These are phyloP conservation scores for Choanephora cucurbitarum DNA, from an alignment of 371 early-diverging fungal genomes.

Conservation along the genomic window DNA sequence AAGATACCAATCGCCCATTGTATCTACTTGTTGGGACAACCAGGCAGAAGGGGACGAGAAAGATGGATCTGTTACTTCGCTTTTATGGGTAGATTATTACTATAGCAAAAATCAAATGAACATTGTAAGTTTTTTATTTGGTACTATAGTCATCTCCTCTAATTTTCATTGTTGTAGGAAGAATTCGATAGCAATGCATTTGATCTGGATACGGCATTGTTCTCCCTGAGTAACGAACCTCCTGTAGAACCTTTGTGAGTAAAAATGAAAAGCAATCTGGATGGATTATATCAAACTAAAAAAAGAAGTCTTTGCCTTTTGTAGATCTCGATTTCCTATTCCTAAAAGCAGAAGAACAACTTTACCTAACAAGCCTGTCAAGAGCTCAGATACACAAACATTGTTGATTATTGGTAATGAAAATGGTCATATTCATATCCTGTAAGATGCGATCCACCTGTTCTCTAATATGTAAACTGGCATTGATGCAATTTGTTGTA, in stretches of 20 bases:
- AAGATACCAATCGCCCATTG: conserved; percentile 4
- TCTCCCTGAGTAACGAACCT: conserved; percentile 13
- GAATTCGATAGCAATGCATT: conserved; percentile 23
- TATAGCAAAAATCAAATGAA: conserved; percentile 12
- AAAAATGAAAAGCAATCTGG: too few relatives aligned
- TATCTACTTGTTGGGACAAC: conserved; percentile 13
- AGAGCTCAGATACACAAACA: conserved; percentile 12
- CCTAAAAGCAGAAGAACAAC: conserved; percentile 1
- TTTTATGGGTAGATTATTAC: conserved; percentile 21
- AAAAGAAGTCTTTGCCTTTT: neutral
- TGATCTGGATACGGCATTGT: conserved; percentile 14
- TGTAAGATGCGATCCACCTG: conserved; percentile 3
- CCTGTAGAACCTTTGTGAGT: conserved; percentile 22
- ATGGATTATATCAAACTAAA: neutral
- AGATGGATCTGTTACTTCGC: neutral
- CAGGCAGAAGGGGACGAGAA: neutral
- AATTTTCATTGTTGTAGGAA: conserved; percentile 11
- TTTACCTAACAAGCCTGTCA: conserved; percentile 11
- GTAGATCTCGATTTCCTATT: conserved; percentile 3
- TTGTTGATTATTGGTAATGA: conserved; percentile 20
- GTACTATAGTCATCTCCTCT: too few relatives aligned
- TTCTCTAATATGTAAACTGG: too few relatives aligned
- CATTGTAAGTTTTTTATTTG: conserved; percentile 22
- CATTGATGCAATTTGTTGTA: too few relatives aligned
- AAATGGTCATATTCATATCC: conserved; percentile 14